Percentiles rank a stretch among this genome's conserved stretches.
Conservation (phyloP, 1,284 basidiomycete genomes). For the Agroathelia rolfsii region DNA sequence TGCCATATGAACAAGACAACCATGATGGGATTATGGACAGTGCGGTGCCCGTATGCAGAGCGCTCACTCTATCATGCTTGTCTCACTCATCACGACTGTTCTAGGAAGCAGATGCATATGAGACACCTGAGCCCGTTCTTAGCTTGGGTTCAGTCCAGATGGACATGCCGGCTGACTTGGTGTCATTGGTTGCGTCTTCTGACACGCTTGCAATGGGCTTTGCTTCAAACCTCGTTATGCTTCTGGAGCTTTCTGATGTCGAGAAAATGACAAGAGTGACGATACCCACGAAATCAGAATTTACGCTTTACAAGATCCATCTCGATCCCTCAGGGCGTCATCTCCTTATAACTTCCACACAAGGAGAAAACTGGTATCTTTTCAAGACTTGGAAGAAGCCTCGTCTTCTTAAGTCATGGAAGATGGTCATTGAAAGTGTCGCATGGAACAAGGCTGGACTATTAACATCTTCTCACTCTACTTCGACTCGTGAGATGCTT, state of each 20-base stretch:
- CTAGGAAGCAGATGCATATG: slow-evolving; percentile 31
- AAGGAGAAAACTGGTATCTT: slow-evolving; percentile 93
- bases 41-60: slow-evolving; percentile 26
- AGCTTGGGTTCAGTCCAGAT: slow-evolving; percentile 84
- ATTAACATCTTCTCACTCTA: slow-evolving; percentile 51
- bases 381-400: slow-evolving; percentile 76
- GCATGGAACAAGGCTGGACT: slow-evolving; percentile 84
- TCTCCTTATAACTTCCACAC: slow-evolving; percentile 74
- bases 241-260: slow-evolving; percentile 77
- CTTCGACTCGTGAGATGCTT: slow-evolving; percentile 80
- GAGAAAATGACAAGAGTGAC: slow-evolving; percentile 74
- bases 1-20: slow-evolving; percentile 45
- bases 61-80: slow-evolving; percentile 6
- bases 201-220: slow-evolving; percentile 83
- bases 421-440: slow-evolving; percentile 86
- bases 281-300: slow-evolving; percentile 65
- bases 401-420: slow-evolving; percentile 68
- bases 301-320: slow-evolving; percentile 72
- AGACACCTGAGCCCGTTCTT: slow-evolving; percentile 51
- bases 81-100: slow-evolving; percentile 12
- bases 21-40: slow-evolving; percentile 23
- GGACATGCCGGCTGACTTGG: slow-evolving; percentile 71
- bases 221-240: slow-evolving; percentile 65
- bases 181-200: slow-evolving; percentile 74
- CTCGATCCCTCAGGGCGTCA: slow-evolving; percentile 90